A percentile compares a stretch with the other conserved stretches of the same genome.
Evolutionary conservation across 371 early-diverging fungal genomes (phyloP).

Genomic region (Sporodiniella umbellata): DNA sequence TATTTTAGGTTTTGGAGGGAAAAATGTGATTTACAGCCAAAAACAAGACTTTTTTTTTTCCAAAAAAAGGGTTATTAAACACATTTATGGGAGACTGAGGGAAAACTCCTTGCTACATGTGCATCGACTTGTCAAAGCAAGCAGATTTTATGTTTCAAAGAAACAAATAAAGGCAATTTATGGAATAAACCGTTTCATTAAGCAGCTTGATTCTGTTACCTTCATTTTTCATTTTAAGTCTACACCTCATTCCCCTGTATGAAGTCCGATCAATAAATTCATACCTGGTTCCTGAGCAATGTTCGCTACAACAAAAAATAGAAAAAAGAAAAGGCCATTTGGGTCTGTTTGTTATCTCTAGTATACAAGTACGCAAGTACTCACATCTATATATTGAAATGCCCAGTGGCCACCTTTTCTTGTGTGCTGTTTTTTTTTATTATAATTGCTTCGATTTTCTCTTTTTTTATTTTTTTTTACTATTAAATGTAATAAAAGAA

Average conservation of each 20-base stretch:
- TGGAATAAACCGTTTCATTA: not conserved
- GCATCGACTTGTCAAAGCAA: not conserved
- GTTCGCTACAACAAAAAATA: no score
- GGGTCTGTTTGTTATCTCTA: not conserved
- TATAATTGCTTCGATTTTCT: not conserved
- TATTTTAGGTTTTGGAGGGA: slow-evolving; percentile 1
- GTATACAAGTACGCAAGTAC: no score
- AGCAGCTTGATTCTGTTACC: no score
- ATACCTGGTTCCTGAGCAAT: slow-evolving; percentile 1
- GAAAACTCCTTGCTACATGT: not conserved
- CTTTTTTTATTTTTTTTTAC: not conserved
- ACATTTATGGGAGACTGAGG: slow-evolving; percentile 2
- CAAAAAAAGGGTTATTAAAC: slow-evolving; percentile 16
- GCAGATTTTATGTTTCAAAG: not conserved
- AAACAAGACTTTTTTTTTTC: slow-evolving; percentile 5
- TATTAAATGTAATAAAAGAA: not conserved
- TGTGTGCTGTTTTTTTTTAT: no score
- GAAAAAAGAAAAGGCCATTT: not conserved
- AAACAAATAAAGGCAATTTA: no score
- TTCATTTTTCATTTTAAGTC: not conserved
- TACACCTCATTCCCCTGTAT: not conserved
- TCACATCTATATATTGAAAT: no score
- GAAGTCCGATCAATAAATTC: not conserved
- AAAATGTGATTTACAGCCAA: slow-evolving; percentile 6
- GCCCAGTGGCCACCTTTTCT: no score